These are phyloP conservation scores for Dipteronia sinensis DNA, from an alignment of 345 rosid species.

Conservation along the genomic window DNA sequence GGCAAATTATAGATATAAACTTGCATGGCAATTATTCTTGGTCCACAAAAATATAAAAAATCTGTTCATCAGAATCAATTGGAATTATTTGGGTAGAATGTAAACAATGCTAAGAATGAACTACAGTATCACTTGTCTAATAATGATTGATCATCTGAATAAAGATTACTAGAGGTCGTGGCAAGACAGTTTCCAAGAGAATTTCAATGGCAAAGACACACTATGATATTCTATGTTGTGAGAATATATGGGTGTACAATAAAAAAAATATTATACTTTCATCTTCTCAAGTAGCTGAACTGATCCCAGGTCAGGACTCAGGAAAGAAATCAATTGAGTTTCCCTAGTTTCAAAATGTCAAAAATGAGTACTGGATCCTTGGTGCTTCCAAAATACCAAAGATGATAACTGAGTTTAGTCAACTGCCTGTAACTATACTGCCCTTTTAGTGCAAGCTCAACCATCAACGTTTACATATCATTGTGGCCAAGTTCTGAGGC, in stretches of 20 bases:
- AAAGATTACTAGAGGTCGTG: neutral
- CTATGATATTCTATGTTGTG: neutral
- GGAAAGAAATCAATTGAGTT: neutral
- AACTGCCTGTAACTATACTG: neutral
- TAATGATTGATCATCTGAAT: neutral
- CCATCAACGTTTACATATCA: neutral
- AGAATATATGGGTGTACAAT: neutral
- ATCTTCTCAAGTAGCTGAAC: neutral
- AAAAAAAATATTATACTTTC: neutral
- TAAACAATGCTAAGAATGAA: neutral
- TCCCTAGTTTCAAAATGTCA: neutral
- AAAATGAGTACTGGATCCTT: neutral
- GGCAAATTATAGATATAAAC: neutral
- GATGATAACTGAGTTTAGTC: neutral
- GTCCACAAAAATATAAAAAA: neutral
- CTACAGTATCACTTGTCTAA: neutral
- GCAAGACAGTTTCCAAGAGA: neutral
- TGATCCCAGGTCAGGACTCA: neutral
- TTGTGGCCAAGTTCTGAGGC: neutral
- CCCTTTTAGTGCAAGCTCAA: neutral
- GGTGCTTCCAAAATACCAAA: neutral
- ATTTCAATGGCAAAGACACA: neutral
- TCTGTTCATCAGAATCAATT: neutral
- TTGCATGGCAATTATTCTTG: too few species aligned
- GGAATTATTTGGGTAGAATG: too few species aligned